A percentile compares a stretch with the other conserved stretches of the same genome.
Evolutionary conservation across 805 yeast genomes (phyloP).

Genomic region (Barnettozyma botsteinii): DNA sequence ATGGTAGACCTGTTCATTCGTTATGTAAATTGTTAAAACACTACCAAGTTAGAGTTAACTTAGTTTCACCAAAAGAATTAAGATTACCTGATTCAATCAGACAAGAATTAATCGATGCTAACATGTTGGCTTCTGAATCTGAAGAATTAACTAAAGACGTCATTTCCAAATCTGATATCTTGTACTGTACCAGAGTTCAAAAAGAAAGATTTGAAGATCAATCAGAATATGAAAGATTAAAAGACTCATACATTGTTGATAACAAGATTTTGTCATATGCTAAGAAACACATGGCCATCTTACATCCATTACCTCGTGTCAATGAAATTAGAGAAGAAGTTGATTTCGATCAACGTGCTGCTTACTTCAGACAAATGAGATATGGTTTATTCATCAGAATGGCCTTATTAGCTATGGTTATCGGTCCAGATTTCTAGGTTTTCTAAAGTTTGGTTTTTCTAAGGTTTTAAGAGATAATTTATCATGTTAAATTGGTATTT

Average conservation of each 20-base stretch:
- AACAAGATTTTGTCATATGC: constrained; percentile 87
- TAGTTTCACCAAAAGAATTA: constrained; percentile 87
- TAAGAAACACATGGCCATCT: constrained; percentile 96
- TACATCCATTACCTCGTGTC: constrained; percentile 98
- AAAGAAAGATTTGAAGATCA: constrained; percentile 85
- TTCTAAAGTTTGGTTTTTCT: not conserved
- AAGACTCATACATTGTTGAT: constrained; percentile 89
- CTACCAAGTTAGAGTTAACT: constrained; percentile 88
- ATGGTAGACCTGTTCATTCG: constrained; percentile 98
- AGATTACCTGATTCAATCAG: constrained; percentile 72
- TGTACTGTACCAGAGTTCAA: constrained; percentile 97
- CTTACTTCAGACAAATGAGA: constrained; percentile 99
- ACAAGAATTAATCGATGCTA: constrained; percentile 56
- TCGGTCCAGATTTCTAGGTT: constrained; percentile 76
- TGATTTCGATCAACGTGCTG: constrained; percentile 98
- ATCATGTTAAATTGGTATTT: not conserved
- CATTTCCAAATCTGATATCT: constrained; percentile 85
- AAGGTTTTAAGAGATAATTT: not conserved
- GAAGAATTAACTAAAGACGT: constrained; percentile 77
- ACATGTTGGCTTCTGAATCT: constrained; percentile 69
- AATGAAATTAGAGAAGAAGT: constrained; percentile 96
- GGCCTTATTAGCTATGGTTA: constrained; percentile 97
- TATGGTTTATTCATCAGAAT: constrained; percentile 97
- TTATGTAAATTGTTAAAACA: constrained; percentile 83
- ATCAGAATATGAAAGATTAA: constrained; percentile 77